These are phyloP conservation scores for Cercospora zeina DNA, from an alignment of 2,329 filamentous ascomycete genomes.

Conservation along the genomic window DNA sequence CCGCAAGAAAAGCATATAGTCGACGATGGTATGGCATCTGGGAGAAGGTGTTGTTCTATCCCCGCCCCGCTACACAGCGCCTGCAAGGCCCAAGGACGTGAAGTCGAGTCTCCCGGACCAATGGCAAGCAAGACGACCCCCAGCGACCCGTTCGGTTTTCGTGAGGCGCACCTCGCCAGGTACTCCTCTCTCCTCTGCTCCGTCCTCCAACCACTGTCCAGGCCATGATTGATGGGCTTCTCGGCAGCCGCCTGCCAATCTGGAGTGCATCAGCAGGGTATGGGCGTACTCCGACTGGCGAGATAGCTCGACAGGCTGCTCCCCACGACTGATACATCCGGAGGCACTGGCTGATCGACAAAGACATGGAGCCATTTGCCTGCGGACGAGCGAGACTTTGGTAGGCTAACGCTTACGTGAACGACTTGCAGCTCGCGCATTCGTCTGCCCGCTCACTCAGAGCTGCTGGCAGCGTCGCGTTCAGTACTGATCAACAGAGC, in stretches of 20 bases:
- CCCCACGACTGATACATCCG: background rate
- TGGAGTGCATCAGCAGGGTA: background rate
- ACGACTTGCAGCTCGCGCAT: background rate
- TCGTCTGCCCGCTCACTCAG: background rate
- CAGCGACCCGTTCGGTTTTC: conserved; percentile 17
- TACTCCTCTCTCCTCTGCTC: conserved; percentile 7
- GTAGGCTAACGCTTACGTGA: background rate
- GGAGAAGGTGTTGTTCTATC: conserved; percentile 15
- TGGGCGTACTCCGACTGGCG: background rate
- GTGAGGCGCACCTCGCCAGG: background rate
- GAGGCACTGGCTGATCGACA: background rate
- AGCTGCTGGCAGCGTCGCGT: background rate
- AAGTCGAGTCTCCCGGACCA: conserved; percentile 8
- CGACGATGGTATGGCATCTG: conserved; percentile 10
- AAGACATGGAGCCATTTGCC: background rate
- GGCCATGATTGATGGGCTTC: background rate
- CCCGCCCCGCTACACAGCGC: conserved; percentile 11
- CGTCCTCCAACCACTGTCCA: background rate
- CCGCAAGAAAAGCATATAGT: background rate
- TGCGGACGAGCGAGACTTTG: background rate
- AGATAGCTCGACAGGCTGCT: background rate
- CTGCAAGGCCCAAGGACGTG: conserved; percentile 15
- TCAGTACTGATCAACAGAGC: background rate
- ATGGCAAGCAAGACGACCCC: conserved; percentile 1
- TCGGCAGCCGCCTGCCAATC: background rate